phyloP scores from a whole-genome alignment of 2,329 filamentous ascomycete genomes.

The Neonectria ditissima region DNA sequence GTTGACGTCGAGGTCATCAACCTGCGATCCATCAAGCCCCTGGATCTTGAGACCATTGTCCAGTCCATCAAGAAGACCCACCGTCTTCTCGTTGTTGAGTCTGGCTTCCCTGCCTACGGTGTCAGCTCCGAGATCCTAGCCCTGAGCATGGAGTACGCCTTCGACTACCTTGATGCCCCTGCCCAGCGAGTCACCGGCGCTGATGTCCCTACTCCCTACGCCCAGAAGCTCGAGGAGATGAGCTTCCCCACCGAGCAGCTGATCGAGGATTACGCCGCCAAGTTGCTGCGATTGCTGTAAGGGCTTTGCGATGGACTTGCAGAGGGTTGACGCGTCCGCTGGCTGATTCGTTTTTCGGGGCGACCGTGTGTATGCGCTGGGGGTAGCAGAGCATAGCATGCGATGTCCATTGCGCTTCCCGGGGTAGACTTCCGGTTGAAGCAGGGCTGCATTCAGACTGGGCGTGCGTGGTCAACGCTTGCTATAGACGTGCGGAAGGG shows the following conservation, averaged over 20 bases:
- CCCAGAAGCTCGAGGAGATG: conserved; percentile 93
- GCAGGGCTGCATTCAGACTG: conserved; percentile 37
- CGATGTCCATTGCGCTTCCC: conserved; percentile 32
- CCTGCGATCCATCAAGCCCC: conserved; percentile 95
- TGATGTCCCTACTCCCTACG: conserved; percentile 97
- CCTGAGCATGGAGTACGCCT: conserved; percentile 95
- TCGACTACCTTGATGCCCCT: conserved; percentile 96
- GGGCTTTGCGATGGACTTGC: conserved; percentile 25
- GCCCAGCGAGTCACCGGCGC: conserved; percentile 95
- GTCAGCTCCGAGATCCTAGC: conserved; percentile 94
- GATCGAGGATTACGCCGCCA: conserved; percentile 89
- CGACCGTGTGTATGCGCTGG: conserved; percentile 25
- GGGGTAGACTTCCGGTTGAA: conserved; percentile 31
- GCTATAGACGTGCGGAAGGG: conserved; percentile 52
- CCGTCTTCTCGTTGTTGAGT: conserved; percentile 91
- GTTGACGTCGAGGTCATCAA: conserved; percentile 98
- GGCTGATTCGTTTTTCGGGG: conserved; percentile 25
- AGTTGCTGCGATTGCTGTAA: conserved; percentile 88
- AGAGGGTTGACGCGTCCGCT: conserved; percentile 29
- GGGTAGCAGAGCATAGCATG: conserved; percentile 31
- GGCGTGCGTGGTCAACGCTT: conserved; percentile 44
- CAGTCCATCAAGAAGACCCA: conserved; percentile 99
- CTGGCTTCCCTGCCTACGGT: conserved; percentile 95
- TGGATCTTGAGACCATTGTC: conserved; percentile 94
- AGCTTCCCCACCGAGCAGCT: conserved; percentile 90